Conservation (phyloP, 768 basidiomycete genomes). For the Tylopilus plumbeoviolaceoides region DNA sequence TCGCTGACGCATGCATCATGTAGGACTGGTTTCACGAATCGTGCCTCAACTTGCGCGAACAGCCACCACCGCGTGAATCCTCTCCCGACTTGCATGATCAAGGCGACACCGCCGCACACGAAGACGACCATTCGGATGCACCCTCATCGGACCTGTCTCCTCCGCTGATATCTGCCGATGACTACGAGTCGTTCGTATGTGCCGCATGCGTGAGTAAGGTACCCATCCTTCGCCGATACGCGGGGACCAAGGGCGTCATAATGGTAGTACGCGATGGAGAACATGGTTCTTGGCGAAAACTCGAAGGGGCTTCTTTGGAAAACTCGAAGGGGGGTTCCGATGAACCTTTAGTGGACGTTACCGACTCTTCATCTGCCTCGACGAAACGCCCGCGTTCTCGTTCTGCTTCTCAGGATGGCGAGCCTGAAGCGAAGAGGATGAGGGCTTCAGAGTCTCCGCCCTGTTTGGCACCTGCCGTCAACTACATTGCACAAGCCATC, state of each 20-base stretch:
- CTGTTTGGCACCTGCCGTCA: slow-evolving; percentile 57
- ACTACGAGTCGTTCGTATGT: slow-evolving; percentile 78
- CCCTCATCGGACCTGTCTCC: slow-evolving; percentile 66
- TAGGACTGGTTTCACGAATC: slow-evolving; percentile 94
- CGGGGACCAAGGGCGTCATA: slow-evolving; percentile 63
- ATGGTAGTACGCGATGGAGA: slow-evolving; percentile 58
- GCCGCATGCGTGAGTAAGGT: slow-evolving; percentile 59
- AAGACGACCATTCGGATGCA: slow-evolving; percentile 54
- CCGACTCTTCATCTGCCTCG: slow-evolving; percentile 17
- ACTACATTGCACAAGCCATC: slow-evolving; percentile 44
- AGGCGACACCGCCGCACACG: slow-evolving; percentile 19
- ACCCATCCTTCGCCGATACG: slow-evolving; percentile 52
- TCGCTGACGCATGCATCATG: slow-evolving; percentile 1
- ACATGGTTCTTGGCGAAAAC: slow-evolving; percentile 47
- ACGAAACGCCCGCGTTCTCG: slow-evolving; percentile 45
- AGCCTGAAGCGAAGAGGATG: slow-evolving; percentile 39
- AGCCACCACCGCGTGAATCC: slow-evolving; percentile 47
- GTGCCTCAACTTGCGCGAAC: slow-evolving; percentile 74
- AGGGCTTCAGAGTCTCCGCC: slow-evolving; percentile 35
- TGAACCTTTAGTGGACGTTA: slow-evolving; percentile 23
- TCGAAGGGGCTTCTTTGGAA: slow-evolving; percentile 32
- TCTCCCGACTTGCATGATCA: slow-evolving; percentile 22
- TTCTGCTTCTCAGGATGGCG: slow-evolving; percentile 24
- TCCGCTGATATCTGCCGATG: slow-evolving; percentile 58
- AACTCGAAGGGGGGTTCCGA: neutral